Evolutionary conservation across 441 rosid species (phyloP).

Genomic region (Kokia cookei): DNA sequence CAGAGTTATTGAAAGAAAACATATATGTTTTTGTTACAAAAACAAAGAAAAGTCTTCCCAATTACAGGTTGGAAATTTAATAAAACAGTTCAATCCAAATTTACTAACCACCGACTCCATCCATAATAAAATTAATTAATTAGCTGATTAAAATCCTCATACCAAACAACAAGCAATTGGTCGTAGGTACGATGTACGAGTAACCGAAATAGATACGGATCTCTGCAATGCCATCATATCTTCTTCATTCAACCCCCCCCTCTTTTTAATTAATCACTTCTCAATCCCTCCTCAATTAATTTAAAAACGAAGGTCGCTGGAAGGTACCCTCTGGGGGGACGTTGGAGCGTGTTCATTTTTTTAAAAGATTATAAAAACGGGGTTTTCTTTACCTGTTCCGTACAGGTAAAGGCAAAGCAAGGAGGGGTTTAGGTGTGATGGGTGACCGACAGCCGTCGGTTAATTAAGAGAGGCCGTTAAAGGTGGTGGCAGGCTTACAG

Average conservation of each 20-base stretch:
- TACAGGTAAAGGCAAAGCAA: constrained; percentile 21
- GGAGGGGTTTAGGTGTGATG: neutral
- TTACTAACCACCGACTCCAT: neutral
- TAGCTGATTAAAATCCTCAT: neutral
- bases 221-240: neutral
- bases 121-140: neutral
- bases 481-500: constrained; percentile 42
- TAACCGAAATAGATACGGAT: constrained; percentile 28
- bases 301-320: constrained; percentile 25
- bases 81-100: neutral
- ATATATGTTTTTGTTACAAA: neutral
- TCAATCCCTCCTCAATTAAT: constrained; percentile 1
- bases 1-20: neutral
- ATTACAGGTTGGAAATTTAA: neutral
- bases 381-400: constrained; percentile 27
- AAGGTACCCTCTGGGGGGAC: constrained; percentile 14
- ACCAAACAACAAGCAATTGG: constrained; percentile 17
- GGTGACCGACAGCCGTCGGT: constrained; percentile 25
- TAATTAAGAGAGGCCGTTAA: constrained; percentile 21
- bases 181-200: constrained; percentile 36
- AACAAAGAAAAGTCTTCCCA: neutral
- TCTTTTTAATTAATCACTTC: neutral
- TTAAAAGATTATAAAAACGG: neutral
- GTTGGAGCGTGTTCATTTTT: constrained; percentile 23
- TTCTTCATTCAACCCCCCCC: neutral